These are phyloP conservation scores for Gentiana macrophylla DNA, from an alignment of 257 asterid genomes.

Conservation along the genomic window DNA sequence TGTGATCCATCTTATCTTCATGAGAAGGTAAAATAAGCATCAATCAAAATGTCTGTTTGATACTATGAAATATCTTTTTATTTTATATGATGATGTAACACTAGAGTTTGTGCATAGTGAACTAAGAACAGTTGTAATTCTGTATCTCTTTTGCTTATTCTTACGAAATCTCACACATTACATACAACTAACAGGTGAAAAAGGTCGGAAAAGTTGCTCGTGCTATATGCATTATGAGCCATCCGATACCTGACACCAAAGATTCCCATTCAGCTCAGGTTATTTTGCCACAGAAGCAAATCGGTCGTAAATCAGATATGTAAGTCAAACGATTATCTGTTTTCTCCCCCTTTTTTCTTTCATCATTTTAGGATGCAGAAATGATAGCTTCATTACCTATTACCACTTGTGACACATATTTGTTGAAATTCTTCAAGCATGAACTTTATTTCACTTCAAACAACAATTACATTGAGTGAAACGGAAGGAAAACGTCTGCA, in stretches of 20 bases:
- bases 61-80: too few species aligned
- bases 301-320: conserved; percentile 97
- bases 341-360: background rate
- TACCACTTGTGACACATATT: too few species aligned
- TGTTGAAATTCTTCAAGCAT: too few species aligned
- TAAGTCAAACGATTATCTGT: conserved; percentile 16
- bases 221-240: conserved; percentile 93
- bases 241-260: conserved; percentile 86
- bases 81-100: too few species aligned
- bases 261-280: conserved; percentile 97
- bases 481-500: background rate
- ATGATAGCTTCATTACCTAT: too few species aligned
- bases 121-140: background rate
- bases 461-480: background rate
- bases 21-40: conserved; percentile 46
- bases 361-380: too few species aligned
- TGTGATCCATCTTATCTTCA: conserved; percentile 87
- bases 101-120: too few species aligned
- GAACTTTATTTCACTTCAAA: too few species aligned
- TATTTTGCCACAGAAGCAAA: conserved; percentile 96
- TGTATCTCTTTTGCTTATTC: conserved; percentile 6
- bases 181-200: conserved; percentile 44
- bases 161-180: conserved; percentile 6
- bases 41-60: too few species aligned
- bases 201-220: conserved; percentile 91